phyloP scores from a whole-genome alignment of 371 early-diverging fungal species.

The Vairimorpha apis region DNA sequence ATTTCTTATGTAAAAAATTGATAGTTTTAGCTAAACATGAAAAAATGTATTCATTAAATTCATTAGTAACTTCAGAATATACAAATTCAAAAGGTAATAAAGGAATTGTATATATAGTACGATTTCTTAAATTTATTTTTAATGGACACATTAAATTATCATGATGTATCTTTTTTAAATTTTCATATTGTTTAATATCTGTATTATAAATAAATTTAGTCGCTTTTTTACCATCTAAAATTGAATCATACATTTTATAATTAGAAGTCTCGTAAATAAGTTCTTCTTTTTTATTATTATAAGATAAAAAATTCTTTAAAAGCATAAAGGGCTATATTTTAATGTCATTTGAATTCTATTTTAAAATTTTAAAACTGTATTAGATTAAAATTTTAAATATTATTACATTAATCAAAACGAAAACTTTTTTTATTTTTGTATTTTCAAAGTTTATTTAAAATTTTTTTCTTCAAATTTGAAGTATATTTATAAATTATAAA shows the following conservation, averaged over 20 bases:
- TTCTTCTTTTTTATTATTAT: constrained; percentile 16
- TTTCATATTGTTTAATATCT: not conserved
- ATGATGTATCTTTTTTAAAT: constrained; percentile 29
- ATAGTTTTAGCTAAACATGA: constrained; percentile 32
- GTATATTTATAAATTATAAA: no score
- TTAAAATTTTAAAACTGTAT: not conserved
- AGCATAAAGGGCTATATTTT: constrained; percentile 12
- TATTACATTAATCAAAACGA: not conserved
- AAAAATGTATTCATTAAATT: constrained; percentile 44
- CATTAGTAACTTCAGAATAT: not conserved
- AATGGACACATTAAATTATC: constrained; percentile 14
- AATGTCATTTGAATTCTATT: not conserved
- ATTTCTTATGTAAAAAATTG: constrained; percentile 31
- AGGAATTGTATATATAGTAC: constrained; percentile 28
- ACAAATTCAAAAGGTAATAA: constrained; percentile 37
- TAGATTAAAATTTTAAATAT: not conserved
- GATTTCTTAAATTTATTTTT: constrained; percentile 14
- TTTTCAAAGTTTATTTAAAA: not conserved
- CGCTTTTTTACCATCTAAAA: constrained; percentile 14
- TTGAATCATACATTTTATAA: constrained; percentile 20
- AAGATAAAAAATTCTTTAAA: constrained; percentile 26
- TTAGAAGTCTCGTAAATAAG: constrained; percentile 6
- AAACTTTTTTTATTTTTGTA: not conserved
- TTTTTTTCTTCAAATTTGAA: no score
- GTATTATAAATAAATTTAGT: constrained; percentile 18